Base-by-base conservation (phyloP, 768 basidiomycete genomes). In the Cystofilobasidium bisporidii region DNA sequence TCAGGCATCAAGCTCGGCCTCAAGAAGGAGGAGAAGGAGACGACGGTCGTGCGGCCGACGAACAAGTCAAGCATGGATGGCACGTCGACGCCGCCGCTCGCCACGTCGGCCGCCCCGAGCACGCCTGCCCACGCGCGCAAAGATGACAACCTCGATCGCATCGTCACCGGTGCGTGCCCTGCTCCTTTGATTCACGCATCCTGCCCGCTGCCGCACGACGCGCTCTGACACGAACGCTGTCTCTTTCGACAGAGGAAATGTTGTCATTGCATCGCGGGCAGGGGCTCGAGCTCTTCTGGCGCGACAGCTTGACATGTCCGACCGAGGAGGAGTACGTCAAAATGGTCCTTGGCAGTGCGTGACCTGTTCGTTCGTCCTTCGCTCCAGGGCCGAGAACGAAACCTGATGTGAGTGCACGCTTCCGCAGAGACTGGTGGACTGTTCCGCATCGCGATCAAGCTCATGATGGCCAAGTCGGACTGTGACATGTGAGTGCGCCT, bases 321-420 rank as follows among this genome's bases (percentile, higher is more conserved):
- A 88, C 87, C 0, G 94, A 99, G 75, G 87, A 91, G 69, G 89
- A 99, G 73, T 99, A 98, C 73, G 82, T 99, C 43, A 78, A 82
- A 4, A 99, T 99, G 94, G 94, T 98, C 38, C 91, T 92, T 76
- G 89, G 93, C 73, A 99, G 94, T 94, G 74, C 72, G 81, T 75
- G 73, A 70, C 77, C 22, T 10, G 22, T 14, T 22, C 67, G 71
- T 30, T 71, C 26, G 18, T 3, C 4, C 64, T 57, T n/a, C n/a
- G n/a, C n/a, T n/a, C n/a, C n/a, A n/a, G n/a, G n/a, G n/a, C n/a
- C n/a, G n/a, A n/a, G n/a, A n/a, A n/a, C n/a, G n/a, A n/a, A n/a
- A n/a, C n/a, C n/a, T n/a, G n/a, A n/a, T n/a, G n/a, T n/a, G n/a
- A n/a, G n/a, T n/a, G n/a, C n/a, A 6, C 20, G 28, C 33, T 22